Base-by-base conservation (phyloP, 2,329 filamentous ascomycete genomes). In the Penicillium verrucosum region DNA sequence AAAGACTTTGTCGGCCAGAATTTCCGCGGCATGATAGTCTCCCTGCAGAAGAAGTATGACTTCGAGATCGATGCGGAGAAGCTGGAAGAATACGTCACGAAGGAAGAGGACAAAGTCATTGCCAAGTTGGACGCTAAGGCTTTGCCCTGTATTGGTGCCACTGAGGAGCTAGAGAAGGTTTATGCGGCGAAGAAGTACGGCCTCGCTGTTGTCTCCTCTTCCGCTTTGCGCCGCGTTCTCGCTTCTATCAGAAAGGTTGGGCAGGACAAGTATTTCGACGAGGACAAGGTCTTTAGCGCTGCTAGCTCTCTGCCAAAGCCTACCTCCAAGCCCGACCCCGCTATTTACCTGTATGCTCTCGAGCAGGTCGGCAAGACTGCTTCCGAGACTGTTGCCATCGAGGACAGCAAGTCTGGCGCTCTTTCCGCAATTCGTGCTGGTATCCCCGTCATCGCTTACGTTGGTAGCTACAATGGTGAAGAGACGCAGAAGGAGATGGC, bases 1-100 rank as follows among this genome's bases (percentile, higher is more conserved):
- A 80, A 82, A 66, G 89, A 96, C 78, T 96, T 95, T 69, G 90
- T 96, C 66, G 92, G 92, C 68, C 89, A 94, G 75, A 96, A 95
- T 83, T 96, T 96, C 83, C 90, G 91, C 65, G 90, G 90, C 76
- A 96, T 96, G 90, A 87, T 96, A 77, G 76, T 80, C 57, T 85
- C 85, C 59, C 85, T 96, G 59, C 86, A 92, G 75, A 78, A 85
- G 74, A 88, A 89, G 75, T 86, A 90, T 81, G 80, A 82, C 75
- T 93, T 96, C 76, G 77, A 81, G 51, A 84, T 96, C 76, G 67
- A 76, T 27, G 74, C 81, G 21, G 85, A 84, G 2, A 89, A 95
- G 70, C 76, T 92, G 56, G 86, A 94, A 67, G 73, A 71, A 40
- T 95, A 90, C 73, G 90, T 95, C 60, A 81, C 79, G 66, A 81